phyloP scores from a whole-genome alignment of 768 basidiomycete species.

The Wakefieldia striispora region DNA sequence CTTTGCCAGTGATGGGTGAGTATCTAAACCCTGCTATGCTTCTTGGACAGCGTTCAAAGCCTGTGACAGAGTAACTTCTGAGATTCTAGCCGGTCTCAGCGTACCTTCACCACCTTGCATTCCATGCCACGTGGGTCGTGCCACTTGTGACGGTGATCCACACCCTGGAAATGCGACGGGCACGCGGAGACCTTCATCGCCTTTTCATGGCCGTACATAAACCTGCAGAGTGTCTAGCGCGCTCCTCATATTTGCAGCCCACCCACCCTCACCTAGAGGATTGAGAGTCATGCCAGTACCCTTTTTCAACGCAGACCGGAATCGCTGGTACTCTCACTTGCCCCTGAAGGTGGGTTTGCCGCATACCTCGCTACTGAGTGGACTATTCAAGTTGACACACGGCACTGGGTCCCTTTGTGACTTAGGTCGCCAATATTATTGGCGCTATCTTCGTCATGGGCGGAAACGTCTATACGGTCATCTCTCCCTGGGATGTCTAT shows the following conservation, averaged over 20 bases:
- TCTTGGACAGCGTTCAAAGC: too few species aligned
- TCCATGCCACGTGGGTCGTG: conserved; percentile 19
- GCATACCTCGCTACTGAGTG: too few species aligned
- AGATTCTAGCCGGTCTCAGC: too few species aligned
- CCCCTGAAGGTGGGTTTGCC: conserved; percentile 48
- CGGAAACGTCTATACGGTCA: conserved; percentile 59
- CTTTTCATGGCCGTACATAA: conserved; percentile 26
- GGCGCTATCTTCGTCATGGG: conserved; percentile 57
- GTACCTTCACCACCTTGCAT: conserved; percentile 2
- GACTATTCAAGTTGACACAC: too few species aligned
- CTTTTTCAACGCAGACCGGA: conserved; percentile 24
- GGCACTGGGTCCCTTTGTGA: neutral
- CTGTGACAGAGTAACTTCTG: too few species aligned
- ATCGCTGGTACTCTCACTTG: conserved; percentile 47
- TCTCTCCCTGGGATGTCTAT: conserved; percentile 50
- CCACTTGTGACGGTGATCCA: conserved; percentile 12
- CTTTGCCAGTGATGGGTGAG: too few species aligned
- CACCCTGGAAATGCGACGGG: conserved; percentile 24
- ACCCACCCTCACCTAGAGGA: conserved; percentile 8
- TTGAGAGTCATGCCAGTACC: conserved; percentile 23
- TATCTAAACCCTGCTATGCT: too few species aligned
- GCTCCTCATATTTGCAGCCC: conserved; percentile 11
- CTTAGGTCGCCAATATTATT: conserved; percentile 52
- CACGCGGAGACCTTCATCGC: conserved; percentile 21
- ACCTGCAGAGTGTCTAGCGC: conserved; percentile 11